A percentile compares a stretch with the other conserved stretches of the same genome.
Evolutionary conservation across 2,329 filamentous ascomycete genomes (phyloP).

Genomic region (Colletotrichum sp.): DNA sequence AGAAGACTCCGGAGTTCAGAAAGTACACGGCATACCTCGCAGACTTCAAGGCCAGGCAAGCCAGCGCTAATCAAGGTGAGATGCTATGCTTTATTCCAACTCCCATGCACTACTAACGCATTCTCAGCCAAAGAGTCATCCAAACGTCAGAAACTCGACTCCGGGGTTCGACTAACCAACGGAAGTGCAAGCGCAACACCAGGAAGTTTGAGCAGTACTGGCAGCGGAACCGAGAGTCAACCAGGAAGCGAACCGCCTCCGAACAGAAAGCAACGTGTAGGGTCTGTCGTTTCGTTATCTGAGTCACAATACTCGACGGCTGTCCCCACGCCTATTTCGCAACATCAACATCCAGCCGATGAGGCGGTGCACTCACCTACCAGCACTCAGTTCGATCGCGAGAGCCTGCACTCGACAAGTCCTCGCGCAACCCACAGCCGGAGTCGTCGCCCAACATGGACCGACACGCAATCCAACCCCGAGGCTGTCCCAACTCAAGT

Average conservation of each 20-base stretch:
- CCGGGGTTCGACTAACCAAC: constrained; percentile 34
- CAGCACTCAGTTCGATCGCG: constrained; percentile 37
- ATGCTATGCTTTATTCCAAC: background rate
- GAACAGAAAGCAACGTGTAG: constrained; percentile 50
- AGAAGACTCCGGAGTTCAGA: constrained; percentile 73
- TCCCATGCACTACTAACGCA: background rate
- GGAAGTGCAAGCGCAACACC: constrained; percentile 46
- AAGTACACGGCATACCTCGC: constrained; percentile 75
- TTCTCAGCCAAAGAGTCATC: constrained; percentile 49
- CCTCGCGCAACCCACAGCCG: constrained; percentile 1
- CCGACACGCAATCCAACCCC: background rate
- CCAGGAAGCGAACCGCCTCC: constrained; percentile 54
- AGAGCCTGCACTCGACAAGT: constrained; percentile 18
- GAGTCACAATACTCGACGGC: constrained; percentile 50
- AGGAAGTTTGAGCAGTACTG: constrained; percentile 41
- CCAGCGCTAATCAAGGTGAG: constrained; percentile 60
- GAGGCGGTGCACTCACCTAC: constrained; percentile 50
- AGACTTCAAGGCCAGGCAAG: constrained; percentile 79
- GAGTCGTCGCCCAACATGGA: constrained; percentile 19
- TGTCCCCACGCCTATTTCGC: constrained; percentile 34
- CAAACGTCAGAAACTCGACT: constrained; percentile 55
- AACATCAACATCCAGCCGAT: constrained; percentile 43
- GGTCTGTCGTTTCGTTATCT: constrained; percentile 50
- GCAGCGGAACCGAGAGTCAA: constrained; percentile 52
- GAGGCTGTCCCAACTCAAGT: constrained; percentile 34